Evolutionary conservation across 2,329 filamentous ascomycete genomes (phyloP).

Genomic region (Fusarium succisae): DNA sequence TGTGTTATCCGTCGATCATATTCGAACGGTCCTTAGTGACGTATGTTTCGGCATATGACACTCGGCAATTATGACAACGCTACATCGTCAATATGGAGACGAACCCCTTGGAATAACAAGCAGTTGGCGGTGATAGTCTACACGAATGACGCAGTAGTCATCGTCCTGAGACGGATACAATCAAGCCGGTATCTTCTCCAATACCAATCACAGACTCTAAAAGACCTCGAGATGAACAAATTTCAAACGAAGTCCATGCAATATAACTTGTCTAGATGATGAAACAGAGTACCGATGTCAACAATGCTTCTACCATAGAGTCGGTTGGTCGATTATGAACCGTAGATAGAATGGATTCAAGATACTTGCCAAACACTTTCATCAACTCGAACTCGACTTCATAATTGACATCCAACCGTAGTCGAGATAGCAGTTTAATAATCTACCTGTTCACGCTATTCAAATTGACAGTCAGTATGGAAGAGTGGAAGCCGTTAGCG

Average conservation of each 20-base stretch:
- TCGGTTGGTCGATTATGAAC: not conserved
- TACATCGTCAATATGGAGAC: not conserved
- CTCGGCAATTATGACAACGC: not conserved
- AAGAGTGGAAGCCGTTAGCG: constrained; percentile 5
- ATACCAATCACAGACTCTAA: not conserved
- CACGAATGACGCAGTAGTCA: not conserved
- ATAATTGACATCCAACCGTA: not conserved
- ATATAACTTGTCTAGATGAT: not conserved
- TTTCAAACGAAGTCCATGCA: not conserved
- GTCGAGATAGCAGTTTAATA: not conserved
- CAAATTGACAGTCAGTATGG: not conserved
- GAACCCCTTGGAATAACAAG: not conserved
- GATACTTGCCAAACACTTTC: not conserved
- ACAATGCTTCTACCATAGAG: not conserved
- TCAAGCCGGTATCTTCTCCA: not conserved
- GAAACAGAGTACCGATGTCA: not conserved
- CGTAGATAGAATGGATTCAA: not conserved
- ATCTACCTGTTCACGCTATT: not conserved
- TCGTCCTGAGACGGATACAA: not conserved
- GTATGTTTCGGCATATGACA: constrained; percentile 12
- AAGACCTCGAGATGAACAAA: not conserved
- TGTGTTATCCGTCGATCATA: constrained; percentile 12
- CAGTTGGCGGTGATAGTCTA: not conserved
- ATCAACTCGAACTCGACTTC: not conserved
- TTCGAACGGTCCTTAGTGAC: constrained; percentile 10